Conservation (phyloP, 208 protist species). For the Leishmania turanica region DNA sequence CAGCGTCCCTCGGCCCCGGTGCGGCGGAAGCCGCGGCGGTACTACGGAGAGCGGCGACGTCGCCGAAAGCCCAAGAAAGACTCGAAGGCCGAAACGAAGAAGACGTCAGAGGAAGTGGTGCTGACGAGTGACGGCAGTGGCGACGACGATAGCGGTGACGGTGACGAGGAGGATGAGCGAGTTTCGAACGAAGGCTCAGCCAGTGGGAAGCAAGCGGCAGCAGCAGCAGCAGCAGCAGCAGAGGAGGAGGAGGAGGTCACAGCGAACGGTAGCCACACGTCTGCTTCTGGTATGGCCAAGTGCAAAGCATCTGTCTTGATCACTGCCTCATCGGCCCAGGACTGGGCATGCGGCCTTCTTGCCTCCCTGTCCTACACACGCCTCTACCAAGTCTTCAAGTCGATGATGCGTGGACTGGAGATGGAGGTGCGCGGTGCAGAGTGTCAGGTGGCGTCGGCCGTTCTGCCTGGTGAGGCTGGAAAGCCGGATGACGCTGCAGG, state of each 20-base stretch:
- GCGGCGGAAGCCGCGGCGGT: slow-evolving; percentile 17
- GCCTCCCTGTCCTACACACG: slow-evolving; percentile 23
- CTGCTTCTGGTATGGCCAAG: too few relatives aligned
- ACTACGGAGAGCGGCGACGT: slow-evolving; percentile 37
- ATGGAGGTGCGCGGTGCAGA: slow-evolving; percentile 19
- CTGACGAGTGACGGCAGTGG: neutral
- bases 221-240: neutral
- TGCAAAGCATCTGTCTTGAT: neutral
- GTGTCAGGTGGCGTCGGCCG: neutral
- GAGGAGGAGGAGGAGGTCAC: neutral
- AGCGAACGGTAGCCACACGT: too few relatives aligned
- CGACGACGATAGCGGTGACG: neutral
- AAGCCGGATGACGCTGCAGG: neutral
- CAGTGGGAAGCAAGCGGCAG: neutral
- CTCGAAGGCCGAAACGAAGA: neutral
- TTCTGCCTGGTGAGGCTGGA: neutral
- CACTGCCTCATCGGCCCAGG: neutral
- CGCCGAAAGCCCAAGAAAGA: slow-evolving; percentile 14
- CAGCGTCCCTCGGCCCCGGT: slow-evolving; percentile 16
- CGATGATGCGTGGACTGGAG: slow-evolving; percentile 32
- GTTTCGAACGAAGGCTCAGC: neutral
- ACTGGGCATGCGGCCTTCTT: slow-evolving; percentile 23
- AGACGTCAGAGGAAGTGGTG: neutral
- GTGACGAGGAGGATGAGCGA: neutral
- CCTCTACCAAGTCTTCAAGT: slow-evolving; percentile 28